These are phyloP conservation scores for Mollisia scopiformis DNA, from an alignment of 2,329 filamentous ascomycete genomes.

Conservation along the genomic window DNA sequence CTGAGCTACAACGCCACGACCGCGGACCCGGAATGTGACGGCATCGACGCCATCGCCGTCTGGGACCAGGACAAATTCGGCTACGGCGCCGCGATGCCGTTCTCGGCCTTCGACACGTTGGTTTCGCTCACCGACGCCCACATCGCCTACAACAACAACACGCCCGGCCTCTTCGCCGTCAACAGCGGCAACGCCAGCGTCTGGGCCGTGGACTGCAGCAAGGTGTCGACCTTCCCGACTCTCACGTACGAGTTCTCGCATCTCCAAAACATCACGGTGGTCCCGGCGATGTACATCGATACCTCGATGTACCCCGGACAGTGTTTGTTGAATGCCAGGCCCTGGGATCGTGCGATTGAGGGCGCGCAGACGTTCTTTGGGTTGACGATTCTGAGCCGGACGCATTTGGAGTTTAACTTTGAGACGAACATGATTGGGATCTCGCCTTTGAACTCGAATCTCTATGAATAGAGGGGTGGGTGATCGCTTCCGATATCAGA, in stretches of 20 bases:
- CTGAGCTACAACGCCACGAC: slow-evolving; percentile 14
- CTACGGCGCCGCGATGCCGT: slow-evolving; percentile 12
- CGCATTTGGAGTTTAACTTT: slow-evolving; percentile 14
- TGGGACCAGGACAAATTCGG: slow-evolving; percentile 19
- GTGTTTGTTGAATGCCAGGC: slow-evolving; percentile 13
- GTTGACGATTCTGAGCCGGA: slow-evolving; percentile 11
- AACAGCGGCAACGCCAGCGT: slow-evolving; percentile 11
- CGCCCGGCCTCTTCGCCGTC: slow-evolving; percentile 11
- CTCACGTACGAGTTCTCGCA: slow-evolving; percentile 10
- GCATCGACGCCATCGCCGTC: slow-evolving; percentile 12
- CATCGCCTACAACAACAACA: slow-evolving; percentile 9
- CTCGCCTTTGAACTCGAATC: slow-evolving; percentile 6
- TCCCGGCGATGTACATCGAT: slow-evolving; percentile 10
- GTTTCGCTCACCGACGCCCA: slow-evolving; percentile 6
- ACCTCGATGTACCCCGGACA: slow-evolving; percentile 5
- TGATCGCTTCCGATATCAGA: no score
- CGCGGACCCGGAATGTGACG: slow-evolving; percentile 6
- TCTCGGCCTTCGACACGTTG: slow-evolving; percentile 8
- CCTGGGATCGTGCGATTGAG: slow-evolving; percentile 14
- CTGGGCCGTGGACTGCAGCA: slow-evolving; percentile 7
- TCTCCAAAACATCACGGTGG: slow-evolving; percentile 7
- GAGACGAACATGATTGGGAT: slow-evolving; percentile 8
- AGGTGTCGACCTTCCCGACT: slow-evolving; percentile 10
- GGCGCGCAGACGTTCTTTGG: slow-evolving; percentile 17
- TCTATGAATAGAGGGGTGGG: slow-evolving; percentile 7